Evolutionary conservation across 768 basidiomycete species (phyloP).

Genomic region (Megacollybia marginata): DNA sequence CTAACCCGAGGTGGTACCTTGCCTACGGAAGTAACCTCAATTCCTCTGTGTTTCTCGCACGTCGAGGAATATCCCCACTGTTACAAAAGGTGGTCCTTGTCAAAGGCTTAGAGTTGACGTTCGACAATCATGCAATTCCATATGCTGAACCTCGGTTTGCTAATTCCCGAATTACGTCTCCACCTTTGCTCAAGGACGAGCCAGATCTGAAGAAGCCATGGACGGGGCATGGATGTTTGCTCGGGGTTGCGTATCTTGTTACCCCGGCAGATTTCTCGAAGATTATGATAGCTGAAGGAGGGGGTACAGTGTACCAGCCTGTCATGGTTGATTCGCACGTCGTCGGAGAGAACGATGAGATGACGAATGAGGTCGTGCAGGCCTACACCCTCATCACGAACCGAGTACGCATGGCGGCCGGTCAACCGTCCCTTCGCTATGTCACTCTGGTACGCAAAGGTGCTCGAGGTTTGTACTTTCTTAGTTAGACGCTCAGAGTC

Average conservation of each 20-base stretch:
- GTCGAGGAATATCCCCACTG: too few relatives aligned
- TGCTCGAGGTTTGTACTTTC: constrained; percentile 1
- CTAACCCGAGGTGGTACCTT: constrained; percentile 5
- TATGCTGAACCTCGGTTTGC: too few relatives aligned
- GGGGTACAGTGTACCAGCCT: constrained; percentile 4
- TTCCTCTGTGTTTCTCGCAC: too few relatives aligned
- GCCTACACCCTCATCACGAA: constrained; percentile 2
- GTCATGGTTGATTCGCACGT: neutral
- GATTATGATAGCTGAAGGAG: constrained; percentile 4
- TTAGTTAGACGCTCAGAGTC: neutral
- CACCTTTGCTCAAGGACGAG: too few relatives aligned
- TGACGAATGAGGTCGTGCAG: constrained; percentile 1
- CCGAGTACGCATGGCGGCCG: neutral
- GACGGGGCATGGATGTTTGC: constrained; percentile 1
- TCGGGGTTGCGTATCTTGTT: constrained; percentile 7
- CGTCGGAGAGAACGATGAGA: neutral
- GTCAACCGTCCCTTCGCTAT: constrained; percentile 4
- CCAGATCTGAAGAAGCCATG: constrained; percentile 2
- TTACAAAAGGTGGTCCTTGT: too few relatives aligned
- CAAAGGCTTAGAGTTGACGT: too few relatives aligned
- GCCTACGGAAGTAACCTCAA: constrained; percentile 7
- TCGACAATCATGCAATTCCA: too few relatives aligned
- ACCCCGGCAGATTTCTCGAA: constrained; percentile 2
- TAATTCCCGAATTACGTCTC: too few relatives aligned
- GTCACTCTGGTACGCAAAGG: constrained; percentile 6